phyloP scores from a whole-genome alignment of 202 grass and related monocot genomes.

The Schoenoplectus triqueter region DNA sequence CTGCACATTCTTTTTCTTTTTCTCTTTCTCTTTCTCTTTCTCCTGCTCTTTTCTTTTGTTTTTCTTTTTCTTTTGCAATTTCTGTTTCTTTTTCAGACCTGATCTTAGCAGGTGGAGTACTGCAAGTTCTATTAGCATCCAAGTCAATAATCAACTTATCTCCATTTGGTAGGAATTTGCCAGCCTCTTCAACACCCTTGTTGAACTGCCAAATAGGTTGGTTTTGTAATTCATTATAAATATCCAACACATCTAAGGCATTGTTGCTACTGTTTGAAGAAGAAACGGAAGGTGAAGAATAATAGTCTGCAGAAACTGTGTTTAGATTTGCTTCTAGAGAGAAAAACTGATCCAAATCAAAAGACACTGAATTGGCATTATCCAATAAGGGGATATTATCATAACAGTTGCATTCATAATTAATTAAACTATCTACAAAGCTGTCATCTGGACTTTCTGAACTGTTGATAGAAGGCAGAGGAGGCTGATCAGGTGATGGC shows the following conservation, averaged over 20 bases:
- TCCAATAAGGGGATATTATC: conserved; percentile 33
- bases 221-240: conserved; percentile 40
- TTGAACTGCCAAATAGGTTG: conserved; percentile 67
- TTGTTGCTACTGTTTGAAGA: conserved; percentile 48
- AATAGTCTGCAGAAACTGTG: conserved; percentile 27
- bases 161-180: conserved; percentile 70
- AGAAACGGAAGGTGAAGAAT: conserved; percentile 54
- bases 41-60: conserved; percentile 10
- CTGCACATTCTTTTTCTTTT: conserved; percentile 39
- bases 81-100: conserved; percentile 1
- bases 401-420: conserved; percentile 15
- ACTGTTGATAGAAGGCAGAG: conserved; percentile 32
- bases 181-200: conserved; percentile 63
- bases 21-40: conserved; percentile 46
- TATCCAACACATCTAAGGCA: conserved; percentile 46
- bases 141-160: conserved; percentile 71
- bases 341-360: conserved; percentile 39
- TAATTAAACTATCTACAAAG: conserved; percentile 39
- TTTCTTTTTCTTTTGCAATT: conserved; percentile 3
- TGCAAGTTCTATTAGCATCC: conserved; percentile 38
- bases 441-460: conserved; percentile 20
- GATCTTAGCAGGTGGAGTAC: conserved; percentile 8
- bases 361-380: conserved; percentile 2
- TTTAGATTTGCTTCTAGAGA: conserved; percentile 11
- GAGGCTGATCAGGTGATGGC: conserved; percentile 47